Base-by-base conservation (phyloP, 2,329 filamentous ascomycete species). In the Botrytis byssoidea region DNA sequence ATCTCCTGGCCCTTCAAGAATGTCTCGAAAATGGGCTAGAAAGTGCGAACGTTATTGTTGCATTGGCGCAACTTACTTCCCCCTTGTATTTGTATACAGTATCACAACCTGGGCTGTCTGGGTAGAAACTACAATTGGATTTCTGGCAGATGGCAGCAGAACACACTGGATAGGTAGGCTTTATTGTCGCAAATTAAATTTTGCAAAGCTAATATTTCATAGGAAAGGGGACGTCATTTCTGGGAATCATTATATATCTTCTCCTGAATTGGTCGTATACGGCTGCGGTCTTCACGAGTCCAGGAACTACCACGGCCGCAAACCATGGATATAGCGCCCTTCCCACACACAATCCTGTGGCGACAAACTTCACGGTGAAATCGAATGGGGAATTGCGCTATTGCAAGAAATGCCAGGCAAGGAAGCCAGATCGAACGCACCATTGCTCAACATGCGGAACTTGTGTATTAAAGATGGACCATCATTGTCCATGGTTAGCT, bases 401-500 rank as follows among this genome's bases (percentile, higher is more conserved):
- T 85, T 99, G 96, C 87, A 98, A 98, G 85, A 99, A 99, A 84
- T 99, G 96, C 83, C 93, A 97, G 84, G 91, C 91, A 70, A 90
- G 93, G 76, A 99, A 99, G 85, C 96, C 96, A 60, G 96, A 99
- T 84, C 93, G 96, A 75, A 91, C 95, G 46, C 96, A 99, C 83
- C 96, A 99, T 85, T 99, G 96, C 87, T 97, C 94, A 18, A 97
- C 94, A 6, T 99, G 96, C 84, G 90, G 92, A 78, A 92, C 92
- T 80, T 99, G 96, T 82, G 95, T 99, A 40, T 87, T 99, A 82
- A 99, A 99, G 86, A 99, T 99, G 96, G 96, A 99, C 82, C 96
- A 99, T 83, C 96, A 99, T 84, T 99, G 96, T 82, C 96, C 96
- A 25, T 99, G 96, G 96, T 88, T 99, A 68, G 95, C 96, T 42